These are phyloP conservation scores for Corynespora cassiicola DNA, from an alignment of 2,329 filamentous ascomycete species.

Conservation along the genomic window DNA sequence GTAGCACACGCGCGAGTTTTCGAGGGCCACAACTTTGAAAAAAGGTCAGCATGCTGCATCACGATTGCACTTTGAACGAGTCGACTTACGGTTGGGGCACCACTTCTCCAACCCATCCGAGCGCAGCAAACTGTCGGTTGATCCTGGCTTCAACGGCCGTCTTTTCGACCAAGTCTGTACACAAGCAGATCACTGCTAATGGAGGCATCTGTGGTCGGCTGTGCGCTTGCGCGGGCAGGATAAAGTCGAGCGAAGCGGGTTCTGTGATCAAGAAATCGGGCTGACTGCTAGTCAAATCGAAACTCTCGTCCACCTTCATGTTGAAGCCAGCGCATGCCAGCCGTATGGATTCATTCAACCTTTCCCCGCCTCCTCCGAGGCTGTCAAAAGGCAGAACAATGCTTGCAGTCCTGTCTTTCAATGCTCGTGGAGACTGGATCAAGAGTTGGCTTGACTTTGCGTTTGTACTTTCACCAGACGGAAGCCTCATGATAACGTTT, in stretches of 20 bases:
- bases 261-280: conserved; percentile 36
- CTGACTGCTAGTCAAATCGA: conserved; percentile 15
- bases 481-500: conserved; percentile 28
- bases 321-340: conserved; percentile 30
- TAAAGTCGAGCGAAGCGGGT: conserved; percentile 26
- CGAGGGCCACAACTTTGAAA: conserved; percentile 31
- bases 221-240: conserved; percentile 22
- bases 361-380: conserved; percentile 27
- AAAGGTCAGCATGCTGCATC: no score
- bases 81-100: conserved; percentile 33
- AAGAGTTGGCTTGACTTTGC: conserved; percentile 12
- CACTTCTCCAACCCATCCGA: conserved; percentile 33
- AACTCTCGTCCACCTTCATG: conserved; percentile 23
- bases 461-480: conserved; percentile 13
- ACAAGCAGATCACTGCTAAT: conserved; percentile 33
- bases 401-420: conserved; percentile 25
- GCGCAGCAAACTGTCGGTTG: conserved; percentile 24
- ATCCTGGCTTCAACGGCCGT: conserved; percentile 26
- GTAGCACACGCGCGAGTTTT: conserved; percentile 29
- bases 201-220: conserved; percentile 20
- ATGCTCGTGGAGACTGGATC: conserved; percentile 18
- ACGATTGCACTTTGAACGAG: no score
- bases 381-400: conserved; percentile 29
- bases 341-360: conserved; percentile 31
- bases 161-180: conserved; percentile 35